Conservation (phyloP, 495 filamentous ascomycete genomes). For the Amphirosellinia nigrospora region DNA sequence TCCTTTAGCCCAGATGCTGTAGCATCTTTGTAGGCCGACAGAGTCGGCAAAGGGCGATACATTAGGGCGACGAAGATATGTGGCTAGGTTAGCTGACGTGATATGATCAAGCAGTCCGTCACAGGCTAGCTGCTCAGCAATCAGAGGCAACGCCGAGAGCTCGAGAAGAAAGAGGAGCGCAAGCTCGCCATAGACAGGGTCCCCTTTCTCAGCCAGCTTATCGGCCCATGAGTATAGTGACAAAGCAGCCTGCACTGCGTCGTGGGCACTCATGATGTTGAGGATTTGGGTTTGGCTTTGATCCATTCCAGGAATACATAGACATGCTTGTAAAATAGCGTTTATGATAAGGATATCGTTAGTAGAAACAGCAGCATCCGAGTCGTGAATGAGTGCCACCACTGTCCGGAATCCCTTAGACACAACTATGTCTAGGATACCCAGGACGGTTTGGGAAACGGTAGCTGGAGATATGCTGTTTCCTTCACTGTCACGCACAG, state of each 20-base stretch:
- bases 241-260: constrained; percentile 79
- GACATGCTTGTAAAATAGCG: constrained; percentile 81
- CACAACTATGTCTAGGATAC: constrained; percentile 78
- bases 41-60: constrained; percentile 70
- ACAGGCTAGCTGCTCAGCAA: constrained; percentile 88
- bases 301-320: constrained; percentile 72
- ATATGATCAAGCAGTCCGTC: constrained; percentile 81
- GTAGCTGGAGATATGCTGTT: constrained; percentile 44
- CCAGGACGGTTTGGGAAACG: constrained; percentile 63
- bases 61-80: constrained; percentile 69
- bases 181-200: constrained; percentile 94
- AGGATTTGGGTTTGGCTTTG: constrained; percentile 68
- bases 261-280: constrained; percentile 65
- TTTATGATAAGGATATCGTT: constrained; percentile 86
- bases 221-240: constrained; percentile 96
- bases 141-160: constrained; percentile 76
- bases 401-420: constrained; percentile 80
- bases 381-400: constrained; percentile 73
- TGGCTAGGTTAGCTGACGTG: constrained; percentile 74
- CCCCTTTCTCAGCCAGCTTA: constrained; percentile 70
- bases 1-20: constrained; percentile 86
- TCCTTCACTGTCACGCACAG: constrained; percentile 43
- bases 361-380: constrained; percentile 53
- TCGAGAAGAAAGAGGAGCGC: constrained; percentile 86
- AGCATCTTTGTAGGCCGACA: constrained; percentile 63